Evolutionary conservation across 257 asterid species (phyloP).

Genomic region (Jacaranda copaia): DNA sequence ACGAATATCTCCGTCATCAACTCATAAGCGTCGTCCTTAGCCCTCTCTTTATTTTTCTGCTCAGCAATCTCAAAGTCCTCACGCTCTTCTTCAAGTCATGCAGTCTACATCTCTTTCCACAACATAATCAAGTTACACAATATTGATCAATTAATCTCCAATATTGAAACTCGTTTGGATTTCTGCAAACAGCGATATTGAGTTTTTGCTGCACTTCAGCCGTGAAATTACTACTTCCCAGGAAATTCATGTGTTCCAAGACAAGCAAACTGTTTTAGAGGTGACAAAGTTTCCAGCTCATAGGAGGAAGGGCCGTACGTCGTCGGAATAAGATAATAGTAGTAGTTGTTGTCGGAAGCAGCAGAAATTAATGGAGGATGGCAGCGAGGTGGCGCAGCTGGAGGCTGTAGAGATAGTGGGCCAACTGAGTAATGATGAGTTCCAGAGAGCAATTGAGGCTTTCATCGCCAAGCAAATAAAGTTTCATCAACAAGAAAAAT

Average conservation of each 20-base stretch:
- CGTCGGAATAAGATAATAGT: constrained; percentile 31
- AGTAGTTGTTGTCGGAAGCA: constrained; percentile 32
- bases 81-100: constrained; percentile 60
- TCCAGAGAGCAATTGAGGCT: constrained; percentile 56
- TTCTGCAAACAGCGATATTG: constrained; percentile 9
- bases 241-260: not conserved
- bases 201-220: not conserved
- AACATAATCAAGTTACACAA: not conserved
- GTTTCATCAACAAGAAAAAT: constrained; percentile 58
- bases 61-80: constrained; percentile 57
- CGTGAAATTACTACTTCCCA: not conserved
- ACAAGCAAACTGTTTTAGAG: constrained; percentile 12
- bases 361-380: constrained; percentile 29
- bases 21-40: constrained; percentile 38
- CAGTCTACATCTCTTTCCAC: constrained; percentile 6
- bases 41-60: constrained; percentile 55
- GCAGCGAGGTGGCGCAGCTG: constrained; percentile 23
- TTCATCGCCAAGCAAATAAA: constrained; percentile 63
- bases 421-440: constrained; percentile 64
- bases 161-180: constrained; percentile 35
- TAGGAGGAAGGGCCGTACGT: constrained; percentile 9
- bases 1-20: constrained; percentile 50
- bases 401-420: constrained; percentile 42
- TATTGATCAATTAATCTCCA: not conserved
- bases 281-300: constrained; percentile 7